Evolutionary conservation across 306 rosid genomes (phyloP).

Genomic region (Vicia villosa): DNA sequence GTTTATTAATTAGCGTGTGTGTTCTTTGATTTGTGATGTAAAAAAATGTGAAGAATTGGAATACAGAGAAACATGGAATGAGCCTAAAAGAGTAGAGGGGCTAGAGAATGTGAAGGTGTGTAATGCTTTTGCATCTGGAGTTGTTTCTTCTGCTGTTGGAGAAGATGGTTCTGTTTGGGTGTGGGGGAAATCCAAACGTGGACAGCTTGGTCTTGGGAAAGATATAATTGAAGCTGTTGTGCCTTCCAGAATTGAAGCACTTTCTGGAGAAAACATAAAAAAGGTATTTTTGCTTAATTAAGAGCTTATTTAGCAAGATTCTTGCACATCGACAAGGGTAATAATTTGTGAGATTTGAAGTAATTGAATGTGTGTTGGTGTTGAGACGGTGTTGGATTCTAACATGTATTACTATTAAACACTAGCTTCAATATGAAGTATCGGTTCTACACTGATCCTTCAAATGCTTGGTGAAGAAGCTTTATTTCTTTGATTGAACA

Average conservation of each 20-base stretch:
- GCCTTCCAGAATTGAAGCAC: slow-evolving; percentile 69
- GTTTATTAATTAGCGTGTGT: too few relatives aligned
- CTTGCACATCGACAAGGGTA: not conserved
- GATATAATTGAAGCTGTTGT: slow-evolving; percentile 51
- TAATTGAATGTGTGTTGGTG: not conserved
- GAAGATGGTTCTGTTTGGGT: slow-evolving; percentile 87
- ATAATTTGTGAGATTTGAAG: not conserved
- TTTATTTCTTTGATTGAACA: slow-evolving; percentile 38
- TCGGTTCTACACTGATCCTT: not conserved
- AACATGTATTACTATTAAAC: not conserved
- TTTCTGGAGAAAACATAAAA: slow-evolving; percentile 61
- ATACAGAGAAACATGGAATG: slow-evolving; percentile 76
- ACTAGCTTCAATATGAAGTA: not conserved
- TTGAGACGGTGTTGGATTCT: not conserved
- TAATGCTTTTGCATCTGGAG: slow-evolving; percentile 84
- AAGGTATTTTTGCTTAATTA: slow-evolving; percentile 52
- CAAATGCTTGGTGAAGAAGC: not conserved
- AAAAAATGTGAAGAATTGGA: too few relatives aligned
- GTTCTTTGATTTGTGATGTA: too few relatives aligned
- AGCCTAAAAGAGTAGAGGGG: slow-evolving; percentile 61
- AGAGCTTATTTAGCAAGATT: not conserved
- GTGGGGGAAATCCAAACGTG: slow-evolving; percentile 90
- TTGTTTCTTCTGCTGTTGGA: slow-evolving; percentile 76
- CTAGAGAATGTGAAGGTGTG: slow-evolving; percentile 59
- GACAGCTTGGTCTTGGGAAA: slow-evolving; percentile 89